Percentiles rank a stretch among this genome's conserved stretches.
phyloP scores from a whole-genome alignment of 2,329 filamentous ascomycete genomes.

The Dothistroma pini region DNA sequence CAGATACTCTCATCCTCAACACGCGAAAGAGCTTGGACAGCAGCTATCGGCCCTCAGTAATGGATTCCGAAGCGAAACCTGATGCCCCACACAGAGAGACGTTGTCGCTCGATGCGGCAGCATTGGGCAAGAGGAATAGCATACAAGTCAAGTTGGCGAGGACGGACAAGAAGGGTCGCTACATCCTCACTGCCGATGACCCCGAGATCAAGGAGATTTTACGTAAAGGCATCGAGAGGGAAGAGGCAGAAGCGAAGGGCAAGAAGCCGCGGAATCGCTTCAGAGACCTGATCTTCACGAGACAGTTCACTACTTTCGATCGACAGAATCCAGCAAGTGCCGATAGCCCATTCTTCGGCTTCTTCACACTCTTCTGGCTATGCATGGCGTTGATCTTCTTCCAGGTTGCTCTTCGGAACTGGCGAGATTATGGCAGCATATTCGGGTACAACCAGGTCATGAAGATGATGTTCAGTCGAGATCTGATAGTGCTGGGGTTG shows the following conservation, averaged over 20 bases:
- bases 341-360: conserved; percentile 71
- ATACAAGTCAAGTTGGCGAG: conserved; percentile 48
- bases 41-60: conserved; percentile 16
- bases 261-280: conserved; percentile 41
- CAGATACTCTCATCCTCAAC: conserved; percentile 37
- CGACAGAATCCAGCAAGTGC: conserved; percentile 62
- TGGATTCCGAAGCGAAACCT: conserved; percentile 5
- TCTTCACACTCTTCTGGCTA: conserved; percentile 77
- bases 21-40: conserved; percentile 30
- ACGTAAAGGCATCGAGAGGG: conserved; percentile 41
- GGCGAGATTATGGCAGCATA: conserved; percentile 62
- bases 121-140: conserved; percentile 34
- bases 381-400: conserved; percentile 63
- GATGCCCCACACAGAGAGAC: not conserved
- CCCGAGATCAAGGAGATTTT: conserved; percentile 48
- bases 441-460: conserved; percentile 70
- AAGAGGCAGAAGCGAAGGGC: conserved; percentile 32
- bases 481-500: conserved; percentile 50
- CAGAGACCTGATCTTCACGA: conserved; percentile 64
- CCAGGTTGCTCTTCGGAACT: conserved; percentile 66
- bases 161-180: conserved; percentile 45
- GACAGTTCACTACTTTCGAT: conserved; percentile 71
- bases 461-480: conserved; percentile 60
- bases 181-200: conserved; percentile 50
- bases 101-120: not conserved